Evolutionary conservation across 179 eudicot species (phyloP).

Genomic region (Patellifolia procumbens): DNA sequence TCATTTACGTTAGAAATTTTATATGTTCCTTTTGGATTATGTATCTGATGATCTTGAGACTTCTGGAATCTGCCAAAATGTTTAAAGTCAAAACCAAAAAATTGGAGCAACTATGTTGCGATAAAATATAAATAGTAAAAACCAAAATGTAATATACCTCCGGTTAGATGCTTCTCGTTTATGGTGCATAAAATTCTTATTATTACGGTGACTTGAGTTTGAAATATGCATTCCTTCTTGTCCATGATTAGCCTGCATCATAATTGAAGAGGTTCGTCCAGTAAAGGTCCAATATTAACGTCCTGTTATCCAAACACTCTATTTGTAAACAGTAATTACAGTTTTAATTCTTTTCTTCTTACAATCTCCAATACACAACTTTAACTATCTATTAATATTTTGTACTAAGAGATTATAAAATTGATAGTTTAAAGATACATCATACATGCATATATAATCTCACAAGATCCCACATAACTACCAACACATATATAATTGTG

Average conservation of each 20-base stretch:
- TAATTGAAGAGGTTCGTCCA: neutral
- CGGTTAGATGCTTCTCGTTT: slow-evolving; percentile 32
- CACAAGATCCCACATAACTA: too few relatives aligned
- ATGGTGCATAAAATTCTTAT: slow-evolving; percentile 31
- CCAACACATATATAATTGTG: too few relatives aligned
- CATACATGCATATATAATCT: too few relatives aligned
- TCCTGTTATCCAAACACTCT: too few relatives aligned
- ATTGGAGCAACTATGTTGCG: neutral
- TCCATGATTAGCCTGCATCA: slow-evolving; percentile 36
- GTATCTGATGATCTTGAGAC: slow-evolving; percentile 26
- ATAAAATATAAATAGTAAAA: neutral
- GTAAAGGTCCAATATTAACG: neutral
- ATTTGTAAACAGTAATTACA: too few relatives aligned
- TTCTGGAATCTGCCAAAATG: slow-evolving; percentile 27
- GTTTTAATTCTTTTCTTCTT: too few relatives aligned
- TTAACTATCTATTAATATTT: too few relatives aligned
- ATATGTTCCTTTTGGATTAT: slow-evolving; percentile 42
- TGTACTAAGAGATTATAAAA: too few relatives aligned
- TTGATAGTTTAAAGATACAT: too few relatives aligned
- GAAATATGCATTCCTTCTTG: slow-evolving; percentile 32
- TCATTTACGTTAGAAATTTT: slow-evolving; percentile 36
- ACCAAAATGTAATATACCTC: slow-evolving; percentile 25
- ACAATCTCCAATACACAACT: too few relatives aligned
- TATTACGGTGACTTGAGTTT: slow-evolving; percentile 27
- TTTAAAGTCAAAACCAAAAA: neutral